These are phyloP conservation scores for Globisporangium viniferum DNA, from an alignment of 352 stramenopile species.

Conservation along the genomic window DNA sequence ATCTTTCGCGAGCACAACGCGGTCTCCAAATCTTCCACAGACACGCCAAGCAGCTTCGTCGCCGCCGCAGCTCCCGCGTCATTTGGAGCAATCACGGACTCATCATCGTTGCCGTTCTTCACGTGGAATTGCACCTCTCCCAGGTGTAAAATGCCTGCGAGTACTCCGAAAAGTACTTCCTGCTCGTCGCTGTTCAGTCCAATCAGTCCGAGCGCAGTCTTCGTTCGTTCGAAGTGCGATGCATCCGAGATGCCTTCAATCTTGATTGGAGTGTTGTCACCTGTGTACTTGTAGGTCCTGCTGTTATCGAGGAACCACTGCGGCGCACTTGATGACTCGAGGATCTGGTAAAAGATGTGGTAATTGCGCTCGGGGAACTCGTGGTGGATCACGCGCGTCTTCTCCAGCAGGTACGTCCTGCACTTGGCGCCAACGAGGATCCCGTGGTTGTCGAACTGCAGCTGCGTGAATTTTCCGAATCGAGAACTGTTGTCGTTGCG, in stretches of 20 bases:
- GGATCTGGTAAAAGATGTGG: conserved; percentile 95
- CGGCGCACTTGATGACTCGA: conserved; percentile 7
- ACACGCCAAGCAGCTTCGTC: conserved; percentile 59
- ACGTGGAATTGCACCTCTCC: conserved; percentile 92
- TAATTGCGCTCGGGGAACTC: conserved; percentile 94
- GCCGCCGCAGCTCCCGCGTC: conserved; percentile 35
- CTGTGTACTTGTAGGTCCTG: conserved; percentile 62
- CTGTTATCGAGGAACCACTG: conserved; percentile 42
- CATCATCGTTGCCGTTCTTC: conserved; percentile 69
- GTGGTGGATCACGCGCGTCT: conserved; percentile 95
- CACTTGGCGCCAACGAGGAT: conserved; percentile 90
- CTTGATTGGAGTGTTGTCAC: conserved; percentile 45
- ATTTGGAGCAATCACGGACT: conserved; percentile 41
- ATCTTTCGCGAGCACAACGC: conserved; percentile 69
- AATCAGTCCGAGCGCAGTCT: conserved; percentile 59
- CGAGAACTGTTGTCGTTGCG: conserved; percentile 96
- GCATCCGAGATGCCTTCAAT: conserved; percentile 76
- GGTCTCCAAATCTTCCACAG: conserved; percentile 47
- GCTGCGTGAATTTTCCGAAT: conserved; percentile 97
- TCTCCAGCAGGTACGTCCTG: conserved; percentile 97
- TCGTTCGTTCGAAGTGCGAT: conserved; percentile 69
- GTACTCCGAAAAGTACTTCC: conserved; percentile 61
- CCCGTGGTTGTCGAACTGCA: conserved; percentile 52
- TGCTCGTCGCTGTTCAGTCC: conserved; percentile 58
- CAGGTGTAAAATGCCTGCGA: conserved; percentile 93